Conservation (phyloP, 352 stramenopile species). For the Thalassiosira pacifica region DNA sequence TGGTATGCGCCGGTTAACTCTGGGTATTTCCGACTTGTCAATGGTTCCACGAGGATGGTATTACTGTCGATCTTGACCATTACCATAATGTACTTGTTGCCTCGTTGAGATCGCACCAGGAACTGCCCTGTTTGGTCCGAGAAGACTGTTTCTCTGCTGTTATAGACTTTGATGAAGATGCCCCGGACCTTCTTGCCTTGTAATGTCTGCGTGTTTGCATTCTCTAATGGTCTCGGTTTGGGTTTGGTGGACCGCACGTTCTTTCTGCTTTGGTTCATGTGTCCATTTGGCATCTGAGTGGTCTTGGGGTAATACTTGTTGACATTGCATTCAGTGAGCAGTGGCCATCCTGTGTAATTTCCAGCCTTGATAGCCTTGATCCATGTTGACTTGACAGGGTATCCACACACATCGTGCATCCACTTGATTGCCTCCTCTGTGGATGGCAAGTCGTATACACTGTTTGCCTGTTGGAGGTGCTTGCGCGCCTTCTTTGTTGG, state of each 20-base stretch:
- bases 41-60: conserved; percentile 57
- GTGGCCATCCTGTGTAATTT: conserved; percentile 37
- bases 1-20: conserved; percentile 54
- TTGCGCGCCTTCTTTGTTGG: not conserved
- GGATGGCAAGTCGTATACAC: not conserved
- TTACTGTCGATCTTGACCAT: conserved; percentile 74
- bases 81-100: conserved; percentile 72
- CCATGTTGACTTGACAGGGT: not conserved
- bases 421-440: not conserved
- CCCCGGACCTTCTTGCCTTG: not conserved
- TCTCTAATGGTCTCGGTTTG: conserved; percentile 3
- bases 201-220: conserved; percentile 5
- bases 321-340: conserved; percentile 24
- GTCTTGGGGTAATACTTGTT: conserved; percentile 35
- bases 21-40: conserved; percentile 45
- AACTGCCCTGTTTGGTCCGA: conserved; percentile 70
- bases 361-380: conserved; percentile 33
- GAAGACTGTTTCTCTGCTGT: conserved; percentile 39
- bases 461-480: not conserved
- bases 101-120: conserved; percentile 37
- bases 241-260: conserved; percentile 25
- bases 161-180: conserved; percentile 47
- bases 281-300: conserved; percentile 39
- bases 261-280: conserved; percentile 41
- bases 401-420: not conserved